Base-by-base conservation (phyloP, 257 asterid species). In the Asclepias syriaca region DNA sequence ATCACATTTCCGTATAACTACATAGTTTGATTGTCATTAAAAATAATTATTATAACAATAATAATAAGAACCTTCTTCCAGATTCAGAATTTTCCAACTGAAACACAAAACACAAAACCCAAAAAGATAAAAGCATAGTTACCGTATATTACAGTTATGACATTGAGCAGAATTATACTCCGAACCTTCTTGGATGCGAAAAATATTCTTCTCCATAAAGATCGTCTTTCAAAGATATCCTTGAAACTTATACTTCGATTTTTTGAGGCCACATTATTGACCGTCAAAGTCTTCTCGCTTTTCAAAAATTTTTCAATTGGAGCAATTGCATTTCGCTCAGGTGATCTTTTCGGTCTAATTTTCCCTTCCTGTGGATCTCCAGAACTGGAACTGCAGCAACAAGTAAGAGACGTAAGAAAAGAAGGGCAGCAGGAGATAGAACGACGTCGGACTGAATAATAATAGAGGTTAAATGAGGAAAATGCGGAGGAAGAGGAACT, bases 141-240 rank as follows among this genome's bases (percentile, higher is more conserved):
- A 92, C 97, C 96, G 58, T 92, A 92, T 39, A 89, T 68, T 71
- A 92, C 46, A 24, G 96, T 83, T 60, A 87, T 85, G 70, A 55
- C 73, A 79, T 92, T 92, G 72, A 92, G 92, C 83, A 92, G 79
- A 75, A 92, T 75, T 71, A 92, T 77, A 78, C 96, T 79, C 85
- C 88, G 75, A 43, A 84, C 84, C 84, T 83, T 89, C 80, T 74
- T 75, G n/a, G 92, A 87, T 4, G 85, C 79, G 46, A 82, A 81
- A 13, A 83, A 76, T 21, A 75, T 61, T 65, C 82, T 83, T 53
- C 85, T 77, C 96, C 97, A 89, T 70, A 83, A 64, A 6, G 83
- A 82, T 37, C 81, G 77, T 69, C 82, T 81, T 58, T 84, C 90
- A 49, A 78, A 72, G 79, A 82, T 46, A 73, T 81, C 72, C 65